Percentiles rank a stretch among this genome's conserved stretches.
Evolutionary conservation across 306 rosid species (phyloP).

Genomic region (Cucurbita argyrosperma): DNA sequence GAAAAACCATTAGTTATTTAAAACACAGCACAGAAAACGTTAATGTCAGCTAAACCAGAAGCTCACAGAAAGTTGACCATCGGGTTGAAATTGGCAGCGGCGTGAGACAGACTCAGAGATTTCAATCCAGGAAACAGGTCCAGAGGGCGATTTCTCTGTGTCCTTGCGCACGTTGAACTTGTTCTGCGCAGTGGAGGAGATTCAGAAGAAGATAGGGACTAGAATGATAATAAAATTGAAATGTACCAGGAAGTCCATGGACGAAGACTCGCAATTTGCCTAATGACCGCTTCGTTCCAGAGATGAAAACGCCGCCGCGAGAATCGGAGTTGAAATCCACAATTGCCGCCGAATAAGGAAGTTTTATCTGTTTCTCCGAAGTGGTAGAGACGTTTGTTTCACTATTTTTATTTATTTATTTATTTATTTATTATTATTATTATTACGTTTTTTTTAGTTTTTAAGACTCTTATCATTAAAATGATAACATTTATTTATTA

Average conservation of each 20-base stretch:
- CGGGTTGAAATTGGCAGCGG: slow-evolving; percentile 43
- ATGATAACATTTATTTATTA: too few species aligned
- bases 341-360: neutral
- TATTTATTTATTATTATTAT: too few species aligned
- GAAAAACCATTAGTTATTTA: neutral
- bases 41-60: neutral
- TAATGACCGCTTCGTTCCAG: neutral
- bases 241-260: slow-evolving; percentile 11
- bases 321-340: neutral
- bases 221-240: neutral
- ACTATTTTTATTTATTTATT: too few species aligned
- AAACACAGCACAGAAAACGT: neutral
- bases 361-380: neutral
- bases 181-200: slow-evolving; percentile 17
- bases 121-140: slow-evolving; percentile 50
- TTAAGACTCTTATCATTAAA: too few species aligned
- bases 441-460: too few species aligned
- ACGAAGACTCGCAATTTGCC: neutral
- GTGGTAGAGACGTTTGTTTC: too few species aligned
- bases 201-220: neutral
- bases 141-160: slow-evolving; percentile 18
- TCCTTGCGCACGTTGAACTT: slow-evolving; percentile 33
- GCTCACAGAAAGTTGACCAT: slow-evolving; percentile 55
- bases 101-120: slow-evolving; percentile 42
- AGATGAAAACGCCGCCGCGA: neutral